A percentile compares a stretch with the other conserved stretches of the same genome.
These are phyloP conservation scores for Xylariales sp. DNA, from an alignment of 2,329 filamentous ascomycete genomes.

Conservation along the genomic window DNA sequence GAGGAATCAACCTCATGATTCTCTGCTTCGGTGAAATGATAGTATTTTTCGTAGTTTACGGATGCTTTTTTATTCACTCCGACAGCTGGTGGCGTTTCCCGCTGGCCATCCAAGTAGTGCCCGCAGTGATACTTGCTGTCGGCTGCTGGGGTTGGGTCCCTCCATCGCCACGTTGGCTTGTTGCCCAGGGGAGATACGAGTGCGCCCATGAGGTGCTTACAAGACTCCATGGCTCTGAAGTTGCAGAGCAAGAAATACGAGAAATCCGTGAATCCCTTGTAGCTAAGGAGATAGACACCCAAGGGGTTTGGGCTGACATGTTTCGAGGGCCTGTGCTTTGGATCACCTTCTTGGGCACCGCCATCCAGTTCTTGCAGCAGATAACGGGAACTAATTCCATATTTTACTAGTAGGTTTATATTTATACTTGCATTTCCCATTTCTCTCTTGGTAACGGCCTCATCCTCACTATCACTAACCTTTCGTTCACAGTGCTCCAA, in stretches of 20 bases:
- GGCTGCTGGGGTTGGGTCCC: slow-evolving; percentile 15
- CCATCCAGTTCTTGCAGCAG: slow-evolving; percentile 15
- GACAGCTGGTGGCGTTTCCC: slow-evolving; percentile 27
- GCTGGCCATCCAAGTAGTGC: slow-evolving; percentile 18
- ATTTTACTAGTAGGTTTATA: slow-evolving; percentile 11
- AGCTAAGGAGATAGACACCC: slow-evolving; percentile 6
- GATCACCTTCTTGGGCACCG: slow-evolving; percentile 13
- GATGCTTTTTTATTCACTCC: slow-evolving; percentile 20
- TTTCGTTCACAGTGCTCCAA: slow-evolving; percentile 12
- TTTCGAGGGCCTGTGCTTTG: slow-evolving; percentile 10
- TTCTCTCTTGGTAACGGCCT: neutral
- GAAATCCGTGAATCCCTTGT: slow-evolving; percentile 30
- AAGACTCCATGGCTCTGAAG: slow-evolving; percentile 11
- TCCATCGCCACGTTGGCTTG: slow-evolving; percentile 13
- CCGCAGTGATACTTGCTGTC: slow-evolving; percentile 17
- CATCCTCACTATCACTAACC: no score
- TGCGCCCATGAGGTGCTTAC: slow-evolving; percentile 14
- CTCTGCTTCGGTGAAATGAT: slow-evolving; percentile 26
- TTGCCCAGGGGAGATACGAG: slow-evolving; percentile 12
- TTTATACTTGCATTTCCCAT: neutral
- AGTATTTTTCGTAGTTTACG: slow-evolving; percentile 24
- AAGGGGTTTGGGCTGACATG: slow-evolving; percentile 12
- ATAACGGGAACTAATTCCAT: slow-evolving; percentile 14
- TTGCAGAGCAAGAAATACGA: slow-evolving; percentile 6
- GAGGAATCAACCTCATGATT: slow-evolving; percentile 25